These are phyloP conservation scores for Colletotrichum sp. DNA, from an alignment of 2,329 filamentous ascomycete species.

Conservation along the genomic window DNA sequence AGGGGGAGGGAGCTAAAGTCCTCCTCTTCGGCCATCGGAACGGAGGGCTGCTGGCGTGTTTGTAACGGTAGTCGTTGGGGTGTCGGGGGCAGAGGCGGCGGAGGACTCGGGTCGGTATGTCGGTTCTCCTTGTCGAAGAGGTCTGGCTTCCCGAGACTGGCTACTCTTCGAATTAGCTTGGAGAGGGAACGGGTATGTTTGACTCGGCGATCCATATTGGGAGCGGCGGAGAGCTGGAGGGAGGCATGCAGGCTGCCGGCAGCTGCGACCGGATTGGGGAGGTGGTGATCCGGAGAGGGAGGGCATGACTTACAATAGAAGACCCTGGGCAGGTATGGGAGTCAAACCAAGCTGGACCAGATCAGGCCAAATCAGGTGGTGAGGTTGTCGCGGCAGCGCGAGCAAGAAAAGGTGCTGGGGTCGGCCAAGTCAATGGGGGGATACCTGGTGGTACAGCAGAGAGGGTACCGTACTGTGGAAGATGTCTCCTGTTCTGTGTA, in stretches of 20 bases:
- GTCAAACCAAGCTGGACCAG: background rate
- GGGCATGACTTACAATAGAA: conserved; percentile 2
- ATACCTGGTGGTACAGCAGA: background rate
- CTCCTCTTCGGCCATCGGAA: conserved; percentile 81
- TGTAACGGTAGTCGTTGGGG: background rate
- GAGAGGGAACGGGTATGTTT: conserved; percentile 18
- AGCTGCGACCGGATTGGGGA: background rate
- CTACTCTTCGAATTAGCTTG: conserved; percentile 16
- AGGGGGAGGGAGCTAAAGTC: conserved; percentile 82
- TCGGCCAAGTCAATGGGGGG: background rate
- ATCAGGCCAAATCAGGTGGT: background rate
- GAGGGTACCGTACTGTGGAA: background rate
- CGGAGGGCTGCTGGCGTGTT: background rate
- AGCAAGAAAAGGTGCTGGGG: background rate
- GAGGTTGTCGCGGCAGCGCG: conserved; percentile 8
- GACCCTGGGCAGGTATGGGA: background rate
- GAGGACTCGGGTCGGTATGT: background rate
- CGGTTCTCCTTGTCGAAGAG: conserved; percentile 5
- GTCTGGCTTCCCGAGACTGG: conserved; percentile 7
- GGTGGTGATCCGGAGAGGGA: background rate
- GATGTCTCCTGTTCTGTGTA: background rate
- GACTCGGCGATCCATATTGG: conserved; percentile 4
- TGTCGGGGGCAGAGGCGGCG: background rate
- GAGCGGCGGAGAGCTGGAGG: background rate
- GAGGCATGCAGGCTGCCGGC: background rate